Evolutionary conservation across 352 stramenopile species (phyloP).

Genomic region (Phytophthora sp.): DNA sequence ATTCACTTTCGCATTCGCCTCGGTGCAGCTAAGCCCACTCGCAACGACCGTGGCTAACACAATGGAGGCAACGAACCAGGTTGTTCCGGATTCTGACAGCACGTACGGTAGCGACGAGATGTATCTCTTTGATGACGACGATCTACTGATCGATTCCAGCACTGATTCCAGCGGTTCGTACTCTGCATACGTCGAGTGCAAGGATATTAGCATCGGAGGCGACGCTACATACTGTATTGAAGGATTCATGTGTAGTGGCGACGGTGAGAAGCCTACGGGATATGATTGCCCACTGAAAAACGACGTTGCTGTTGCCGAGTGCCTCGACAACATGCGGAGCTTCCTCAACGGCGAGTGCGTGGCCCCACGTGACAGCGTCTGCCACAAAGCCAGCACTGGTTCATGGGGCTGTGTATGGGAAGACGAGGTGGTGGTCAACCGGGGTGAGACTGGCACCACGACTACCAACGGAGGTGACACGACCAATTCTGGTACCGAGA

Average conservation of each 20-base stretch:
- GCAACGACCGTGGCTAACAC: neutral
- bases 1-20: constrained; percentile 11
- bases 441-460: neutral
- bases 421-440: neutral
- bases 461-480: constrained; percentile 1
- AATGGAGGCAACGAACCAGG: neutral
- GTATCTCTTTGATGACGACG: constrained; percentile 3
- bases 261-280: constrained; percentile 31
- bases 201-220: constrained; percentile 40
- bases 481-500: neutral
- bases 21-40: neutral
- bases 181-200: constrained; percentile 30
- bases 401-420: constrained; percentile 41
- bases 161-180: neutral
- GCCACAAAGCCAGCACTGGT: constrained; percentile 17
- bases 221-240: constrained; percentile 53
- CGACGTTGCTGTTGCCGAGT: constrained; percentile 38
- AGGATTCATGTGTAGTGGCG: constrained; percentile 42
- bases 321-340: constrained; percentile 32
- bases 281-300: constrained; percentile 38
- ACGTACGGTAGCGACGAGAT: neutral
- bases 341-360: constrained; percentile 35
- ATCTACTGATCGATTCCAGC: neutral
- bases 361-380: constrained; percentile 32
- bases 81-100: neutral